Percentiles rank a stretch among this genome's conserved stretches.
Conservation (phyloP, 1,284 basidiomycete species). For the Puccinia hordei region DNA sequence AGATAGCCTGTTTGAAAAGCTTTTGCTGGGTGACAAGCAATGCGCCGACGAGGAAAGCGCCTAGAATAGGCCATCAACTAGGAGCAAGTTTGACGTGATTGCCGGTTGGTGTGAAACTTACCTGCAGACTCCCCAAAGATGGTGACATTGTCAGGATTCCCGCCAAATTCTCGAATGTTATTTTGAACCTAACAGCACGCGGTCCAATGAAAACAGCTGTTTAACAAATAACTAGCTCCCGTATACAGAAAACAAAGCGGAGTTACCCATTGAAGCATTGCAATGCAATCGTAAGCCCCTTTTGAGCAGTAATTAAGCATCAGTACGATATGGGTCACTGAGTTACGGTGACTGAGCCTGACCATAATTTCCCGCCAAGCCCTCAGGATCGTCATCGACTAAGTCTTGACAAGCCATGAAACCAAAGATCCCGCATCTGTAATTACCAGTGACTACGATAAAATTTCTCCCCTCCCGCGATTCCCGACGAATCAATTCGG, state of each 20-base stretch:
- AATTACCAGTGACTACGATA: slow-evolving; percentile 49
- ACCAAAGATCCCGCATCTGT: slow-evolving; percentile 32
- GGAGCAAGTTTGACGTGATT: neutral
- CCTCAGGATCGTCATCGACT: slow-evolving; percentile 24
- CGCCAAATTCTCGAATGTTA: slow-evolving; percentile 44
- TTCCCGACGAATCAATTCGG: slow-evolving; percentile 50
- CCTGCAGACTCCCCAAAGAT: slow-evolving; percentile 49
- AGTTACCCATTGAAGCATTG: slow-evolving; percentile 46
- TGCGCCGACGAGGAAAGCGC: slow-evolving; percentile 32
- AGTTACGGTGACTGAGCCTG: slow-evolving; percentile 3
- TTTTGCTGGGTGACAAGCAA: slow-evolving; percentile 39
- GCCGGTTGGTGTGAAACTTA: neutral
- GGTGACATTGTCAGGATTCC: slow-evolving; percentile 47
- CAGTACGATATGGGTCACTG: neutral
- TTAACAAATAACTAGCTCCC: neutral
- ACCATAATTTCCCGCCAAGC: slow-evolving; percentile 50
- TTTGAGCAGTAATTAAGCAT: slow-evolving; percentile 4
- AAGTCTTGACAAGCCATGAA: slow-evolving; percentile 44
- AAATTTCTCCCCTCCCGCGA: slow-evolving; percentile 30
- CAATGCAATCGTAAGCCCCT: slow-evolving; percentile 48
- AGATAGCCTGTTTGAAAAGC: slow-evolving; percentile 43
- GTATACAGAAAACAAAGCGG: neutral
- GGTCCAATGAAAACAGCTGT: neutral
- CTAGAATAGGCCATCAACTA: slow-evolving; percentile 18
- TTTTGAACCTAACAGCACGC: slow-evolving; percentile 31